Base-by-base conservation (phyloP, 1,139 yeast genomes). In the Yamadazyma membranifaciens region DNA sequence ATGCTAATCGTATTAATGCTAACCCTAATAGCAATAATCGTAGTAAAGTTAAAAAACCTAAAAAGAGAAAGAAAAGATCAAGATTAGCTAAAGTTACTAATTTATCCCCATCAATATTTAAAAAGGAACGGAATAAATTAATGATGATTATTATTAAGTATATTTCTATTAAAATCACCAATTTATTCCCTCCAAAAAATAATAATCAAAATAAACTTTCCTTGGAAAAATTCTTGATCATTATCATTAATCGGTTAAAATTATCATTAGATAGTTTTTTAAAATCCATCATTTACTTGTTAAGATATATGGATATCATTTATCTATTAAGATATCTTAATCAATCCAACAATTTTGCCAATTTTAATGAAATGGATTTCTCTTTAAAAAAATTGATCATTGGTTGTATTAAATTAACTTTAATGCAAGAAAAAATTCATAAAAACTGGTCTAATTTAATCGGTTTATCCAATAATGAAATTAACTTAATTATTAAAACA, bases 291-390 rank as follows among this genome's bases (percentile, higher is more conserved):
- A 68, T 73, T 32, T 72, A 72, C 49, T 57, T 73, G 36, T 71
- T 72, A 56, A 62, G 78, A 42, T 73, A 73, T 49, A 73, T 73
- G 76, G 77, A 73, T 49, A 69, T 72, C 31, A 67, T 73, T 38
- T 73, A 72, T 51, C 62, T 73, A 43, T 63, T 73, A 48, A 55
- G 78, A 38, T 73, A 73, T 48, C 65, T 73, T 46, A 73, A 73
- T 48, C 78, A 73, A 50, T 67, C 75, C 31, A 73, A 73, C 48
- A 73, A 73, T 48, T 67, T 63, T 48, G 70, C 69, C 26, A 65
- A 65, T 46, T 67, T 65, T 46, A 66, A 63, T 45, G 74, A 67
- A 32, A 72, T 72, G 78, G 77, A 72, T 34, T 71, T 67, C 51
- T 68, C 66, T 33, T 60, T 72, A 44, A 67, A 65, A 51, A 68